Evolutionary conservation across 192 early-diverging fungal genomes (phyloP), one percentile per base, ranked within the genome.

Genomic region (Backusella tarrabulga): DNA sequence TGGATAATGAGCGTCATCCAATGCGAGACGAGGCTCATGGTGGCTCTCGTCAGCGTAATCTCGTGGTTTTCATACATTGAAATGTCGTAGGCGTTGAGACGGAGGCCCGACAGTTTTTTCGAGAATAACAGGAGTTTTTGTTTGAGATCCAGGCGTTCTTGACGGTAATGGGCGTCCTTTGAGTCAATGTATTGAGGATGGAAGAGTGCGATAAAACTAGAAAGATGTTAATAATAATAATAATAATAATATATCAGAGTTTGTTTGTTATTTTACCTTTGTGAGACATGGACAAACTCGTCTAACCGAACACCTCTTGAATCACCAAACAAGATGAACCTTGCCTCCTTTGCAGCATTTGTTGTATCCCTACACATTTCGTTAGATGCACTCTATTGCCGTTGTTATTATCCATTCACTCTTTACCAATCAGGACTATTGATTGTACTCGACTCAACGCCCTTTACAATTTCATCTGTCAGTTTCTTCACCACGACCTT

Each of bases 361-460:
- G 77, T 69, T 14, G 80, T 83, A 36, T 87, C 84, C 83, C 85
- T 86, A 42, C 36, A 21, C 4, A 14, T n/a, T 50, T 34, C 6
- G 36, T 1, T 54, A 8, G 6, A 21, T 23, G 1, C 11, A 40
- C 38, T 11, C 38, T 40, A 40, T 11, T 32, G 29, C 0, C 3
- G 32, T 3, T 3, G 0, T 0, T 32, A 1, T 1, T 12, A 40
- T 40, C 38, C 38, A 3, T 2, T 21, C 8, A 15, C 40, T 34
- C 34, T 38, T 77, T 80, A 86, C 87, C 86, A 87, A 67, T 87
- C 83, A 26, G 73, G 79, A 12, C 84, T 85, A 72, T 88, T 88
- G 23, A 88, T 83, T 5, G 87, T 88, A 34, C 83, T 52, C 29
- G 68, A 52, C 41, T 83, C 76, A 9, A 85, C 81, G 14, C 79